Percentiles rank a stretch among this genome's conserved stretches.
phyloP scores from a whole-genome alignment of 768 basidiomycete species.

The Baorangia bicolor region DNA sequence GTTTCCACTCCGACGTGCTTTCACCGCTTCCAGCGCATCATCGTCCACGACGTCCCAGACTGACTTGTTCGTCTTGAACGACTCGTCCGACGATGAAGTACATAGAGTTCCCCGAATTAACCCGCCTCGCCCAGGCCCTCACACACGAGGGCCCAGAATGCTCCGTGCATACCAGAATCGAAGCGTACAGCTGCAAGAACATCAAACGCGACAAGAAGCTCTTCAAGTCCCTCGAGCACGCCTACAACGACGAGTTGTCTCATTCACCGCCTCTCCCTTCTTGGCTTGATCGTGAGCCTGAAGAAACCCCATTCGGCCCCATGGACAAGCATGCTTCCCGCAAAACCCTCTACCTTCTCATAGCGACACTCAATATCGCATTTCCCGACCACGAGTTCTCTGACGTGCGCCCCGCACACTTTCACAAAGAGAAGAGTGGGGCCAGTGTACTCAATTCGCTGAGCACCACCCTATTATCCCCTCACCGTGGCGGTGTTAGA shows the following conservation, averaged over 20 bases:
- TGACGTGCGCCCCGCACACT: conserved; percentile 85
- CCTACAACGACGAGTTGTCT: conserved; percentile 74
- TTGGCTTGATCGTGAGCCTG: conserved; percentile 68
- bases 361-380: conserved; percentile 94
- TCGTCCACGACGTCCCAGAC: background rate
- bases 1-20: conserved; percentile 11
- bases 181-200: conserved; percentile 98
- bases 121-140: conserved; percentile 73
- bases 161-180: conserved; percentile 87
- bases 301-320: conserved; percentile 87
- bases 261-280: conserved; percentile 84
- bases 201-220: conserved; percentile 96
- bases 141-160: conserved; percentile 87
- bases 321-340: conserved; percentile 81
- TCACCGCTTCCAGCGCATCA: background rate
- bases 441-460: conserved; percentile 82
- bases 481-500: conserved; percentile 60
- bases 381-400: conserved; percentile 99
- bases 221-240: conserved; percentile 87
- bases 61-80: background rate
- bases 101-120: conserved; percentile 80
- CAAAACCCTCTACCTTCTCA: conserved; percentile 94
- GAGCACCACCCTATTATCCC: conserved; percentile 78
- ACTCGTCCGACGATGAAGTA: conserved; percentile 66
- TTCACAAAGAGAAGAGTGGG: conserved; percentile 75